These are phyloP conservation scores for Quercus phellos DNA, from an alignment of 331 rosid species.

Conservation along the genomic window DNA sequence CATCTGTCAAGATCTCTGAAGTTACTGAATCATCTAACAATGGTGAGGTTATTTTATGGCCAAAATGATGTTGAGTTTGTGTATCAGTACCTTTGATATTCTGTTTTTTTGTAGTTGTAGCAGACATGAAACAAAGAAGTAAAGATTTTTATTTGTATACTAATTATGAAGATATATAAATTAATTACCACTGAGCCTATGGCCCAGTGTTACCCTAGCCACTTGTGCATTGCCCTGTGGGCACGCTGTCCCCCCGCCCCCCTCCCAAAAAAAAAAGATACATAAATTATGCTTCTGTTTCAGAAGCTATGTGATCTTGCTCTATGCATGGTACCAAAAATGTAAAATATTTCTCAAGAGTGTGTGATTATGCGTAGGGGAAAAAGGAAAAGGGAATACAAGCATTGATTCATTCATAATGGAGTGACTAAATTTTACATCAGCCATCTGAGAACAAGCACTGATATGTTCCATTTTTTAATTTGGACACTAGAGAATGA, in stretches of 20 bases:
- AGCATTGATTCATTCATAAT: too few species aligned
- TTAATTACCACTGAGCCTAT: too few species aligned
- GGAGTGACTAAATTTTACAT: too few species aligned
- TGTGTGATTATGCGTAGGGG: background rate
- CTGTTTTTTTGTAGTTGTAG: background rate
- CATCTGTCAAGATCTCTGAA: constrained; percentile 64
- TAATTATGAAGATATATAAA: background rate
- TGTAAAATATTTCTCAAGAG: background rate
- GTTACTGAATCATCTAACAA: constrained; percentile 39
- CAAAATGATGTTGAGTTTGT: background rate
- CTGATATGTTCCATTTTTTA: too few species aligned
- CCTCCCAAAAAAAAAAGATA: too few species aligned
- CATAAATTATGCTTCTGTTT: background rate
- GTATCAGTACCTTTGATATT: background rate
- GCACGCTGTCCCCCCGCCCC: too few species aligned
- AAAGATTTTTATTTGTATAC: background rate
- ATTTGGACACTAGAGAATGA: background rate
- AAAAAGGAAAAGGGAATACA: background rate
- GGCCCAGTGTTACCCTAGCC: too few species aligned
- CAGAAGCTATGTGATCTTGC: background rate
- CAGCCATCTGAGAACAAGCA: too few species aligned
- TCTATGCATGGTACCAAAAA: background rate
- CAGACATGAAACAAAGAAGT: background rate
- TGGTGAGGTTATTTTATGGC: constrained; percentile 40
- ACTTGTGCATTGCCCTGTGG: too few species aligned